Conservation (phyloP, 1,139 yeast genomes). For the Yamadazyma mexicana region DNA sequence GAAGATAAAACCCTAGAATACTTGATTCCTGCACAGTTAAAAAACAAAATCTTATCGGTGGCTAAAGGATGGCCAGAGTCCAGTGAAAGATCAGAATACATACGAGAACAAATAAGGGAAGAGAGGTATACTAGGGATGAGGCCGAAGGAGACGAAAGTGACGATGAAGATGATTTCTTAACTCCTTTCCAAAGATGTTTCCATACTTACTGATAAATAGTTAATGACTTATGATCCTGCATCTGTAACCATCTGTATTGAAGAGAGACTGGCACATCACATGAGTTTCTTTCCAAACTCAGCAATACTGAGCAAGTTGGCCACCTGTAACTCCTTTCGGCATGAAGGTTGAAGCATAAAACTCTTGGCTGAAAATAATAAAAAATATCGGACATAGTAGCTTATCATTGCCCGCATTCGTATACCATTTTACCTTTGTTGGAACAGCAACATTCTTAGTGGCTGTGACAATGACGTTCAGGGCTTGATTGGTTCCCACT, state of each 20-base stretch:
- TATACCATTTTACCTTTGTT: too few species aligned
- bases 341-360: too few species aligned
- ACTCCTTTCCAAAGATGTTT: conserved; percentile 11
- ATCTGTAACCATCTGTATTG: too few species aligned
- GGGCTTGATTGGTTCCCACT: neutral
- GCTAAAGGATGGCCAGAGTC: conserved; percentile 21
- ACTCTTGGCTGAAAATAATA: too few species aligned
- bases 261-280: too few species aligned
- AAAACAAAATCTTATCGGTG: conserved; percentile 10
- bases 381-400: too few species aligned
- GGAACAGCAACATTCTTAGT: too few species aligned
- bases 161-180: conserved; percentile 7
- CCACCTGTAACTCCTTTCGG: too few species aligned
- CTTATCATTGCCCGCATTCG: too few species aligned
- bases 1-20: conserved; percentile 17
- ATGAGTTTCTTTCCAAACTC: too few species aligned
- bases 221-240: neutral
- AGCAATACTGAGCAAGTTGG: too few species aligned
- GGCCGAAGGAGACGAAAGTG: conserved; percentile 3
- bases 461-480: too few species aligned
- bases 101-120: conserved; percentile 32
- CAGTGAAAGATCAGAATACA: conserved; percentile 24
- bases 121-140: conserved; percentile 23
- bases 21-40: conserved; percentile 14
- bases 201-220: conserved; percentile 10